phyloP scores from a whole-genome alignment of 148 eudicot genomes.

The Vaccinium darrowii region DNA sequence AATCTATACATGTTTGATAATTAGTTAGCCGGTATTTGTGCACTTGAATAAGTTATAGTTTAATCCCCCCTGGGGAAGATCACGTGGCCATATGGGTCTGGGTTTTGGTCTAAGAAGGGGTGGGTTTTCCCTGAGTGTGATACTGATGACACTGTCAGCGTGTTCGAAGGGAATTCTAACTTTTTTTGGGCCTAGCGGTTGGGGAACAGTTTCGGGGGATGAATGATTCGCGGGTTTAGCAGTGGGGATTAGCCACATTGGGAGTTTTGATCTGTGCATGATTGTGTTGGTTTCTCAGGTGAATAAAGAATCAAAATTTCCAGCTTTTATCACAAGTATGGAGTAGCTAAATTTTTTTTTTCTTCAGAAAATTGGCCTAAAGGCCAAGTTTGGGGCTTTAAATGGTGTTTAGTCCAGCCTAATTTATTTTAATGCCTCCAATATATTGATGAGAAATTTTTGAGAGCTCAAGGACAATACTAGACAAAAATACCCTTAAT shows the following conservation, averaged over 20 bases:
- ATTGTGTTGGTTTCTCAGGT: constrained; percentile 77
- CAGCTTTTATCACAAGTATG: not conserved
- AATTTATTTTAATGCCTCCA: too few species aligned
- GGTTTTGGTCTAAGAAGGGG: constrained; percentile 82
- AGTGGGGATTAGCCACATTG: constrained; percentile 70
- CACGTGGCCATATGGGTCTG: constrained; percentile 54
- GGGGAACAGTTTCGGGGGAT: constrained; percentile 80
- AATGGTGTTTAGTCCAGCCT: too few species aligned
- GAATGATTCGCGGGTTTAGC: constrained; percentile 86
- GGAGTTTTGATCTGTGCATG: constrained; percentile 87
- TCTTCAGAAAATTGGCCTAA: too few species aligned
- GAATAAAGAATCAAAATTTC: not conserved
- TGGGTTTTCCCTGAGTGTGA: constrained; percentile 88
- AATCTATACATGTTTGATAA: too few species aligned
- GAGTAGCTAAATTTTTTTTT: not conserved
- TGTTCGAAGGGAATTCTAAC: constrained; percentile 35
- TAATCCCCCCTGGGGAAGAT: constrained; percentile 77
- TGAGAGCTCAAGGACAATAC: too few species aligned
- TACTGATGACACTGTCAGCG: constrained; percentile 48
- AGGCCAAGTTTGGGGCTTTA: too few species aligned
- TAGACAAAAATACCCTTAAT: too few species aligned
- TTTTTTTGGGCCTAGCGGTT: constrained; percentile 75
- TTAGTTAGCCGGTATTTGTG: too few species aligned
- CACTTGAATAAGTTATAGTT: constrained; percentile 19
- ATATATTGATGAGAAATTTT: too few species aligned